Evolutionary conservation across 2,329 filamentous ascomycete genomes (phyloP), one percentile per base, ranked within the genome.

Genomic region (Alternaria brassicae): DNA sequence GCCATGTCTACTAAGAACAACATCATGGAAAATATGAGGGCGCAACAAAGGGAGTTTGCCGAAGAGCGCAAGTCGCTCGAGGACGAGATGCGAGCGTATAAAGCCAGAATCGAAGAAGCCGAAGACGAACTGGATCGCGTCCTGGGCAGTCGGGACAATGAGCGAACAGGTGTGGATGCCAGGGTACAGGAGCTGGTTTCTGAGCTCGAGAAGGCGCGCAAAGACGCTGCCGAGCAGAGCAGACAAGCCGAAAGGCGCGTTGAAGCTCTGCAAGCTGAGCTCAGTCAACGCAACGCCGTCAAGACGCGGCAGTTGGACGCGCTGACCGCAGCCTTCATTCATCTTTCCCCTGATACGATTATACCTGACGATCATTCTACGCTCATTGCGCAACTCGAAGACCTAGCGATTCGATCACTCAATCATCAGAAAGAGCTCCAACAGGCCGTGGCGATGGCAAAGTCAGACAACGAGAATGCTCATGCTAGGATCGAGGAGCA

Each of bases 121-220:
- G 95, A 99, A 78, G 93, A 97, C 70, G 93, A 97, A 72, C 86
- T 98, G 51, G 93, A 97, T 69, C 86, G 92, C 60, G 86, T 94
- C 54, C 85, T 92, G 40, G 92, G 92, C 69, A 93, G 91, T 39
- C 86, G 91, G 41, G 92, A 97, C 66, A 89, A 96, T 67, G 91
- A 95, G 70, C 91, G 89, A 71, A 87, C 86, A 4, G 85, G 85
- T 2, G 84, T 89, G 42, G 89, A 94, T 62, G 86, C 90, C 45
- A 88, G 84, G 58, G 81, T 93, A 30, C 87, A 87, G 44, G 81
- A 83, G 8, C 83, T 97, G 1, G 86, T 93, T 69, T 81, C 85
- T 15, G 91, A 97, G 68, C 79, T 96, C 15, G 87, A 91, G 55
- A 85, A 84, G 49, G 76, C 89, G 19, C 82, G 81, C 45, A 75